Evolutionary conservation across 2,329 filamentous ascomycete species (phyloP).

Genomic region (Botrytis medusae): DNA sequence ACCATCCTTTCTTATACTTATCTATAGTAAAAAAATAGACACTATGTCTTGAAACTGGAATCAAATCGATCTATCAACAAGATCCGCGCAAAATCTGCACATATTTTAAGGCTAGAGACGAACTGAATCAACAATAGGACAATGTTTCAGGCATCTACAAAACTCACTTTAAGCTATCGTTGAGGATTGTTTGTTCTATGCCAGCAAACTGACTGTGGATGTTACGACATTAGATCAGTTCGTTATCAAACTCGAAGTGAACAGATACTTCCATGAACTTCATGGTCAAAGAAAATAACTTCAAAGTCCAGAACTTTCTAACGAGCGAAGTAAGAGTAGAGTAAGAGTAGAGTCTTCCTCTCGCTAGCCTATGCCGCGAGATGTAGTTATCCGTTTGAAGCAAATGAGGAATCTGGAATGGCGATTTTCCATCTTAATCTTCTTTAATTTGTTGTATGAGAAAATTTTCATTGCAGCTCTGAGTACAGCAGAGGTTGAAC

Average conservation of each 20-base stretch:
- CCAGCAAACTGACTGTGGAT: not conserved
- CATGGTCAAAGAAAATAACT: not conserved
- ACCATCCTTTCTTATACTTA: not conserved
- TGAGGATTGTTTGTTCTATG: not conserved
- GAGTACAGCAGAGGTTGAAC: not conserved
- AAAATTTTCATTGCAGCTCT: not conserved
- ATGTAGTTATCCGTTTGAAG: not conserved
- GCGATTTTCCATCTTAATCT: not conserved
- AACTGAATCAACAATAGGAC: not conserved
- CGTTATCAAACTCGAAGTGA: not conserved
- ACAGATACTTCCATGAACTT: not conserved
- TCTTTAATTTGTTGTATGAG: not conserved
- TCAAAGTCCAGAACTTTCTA: not conserved
- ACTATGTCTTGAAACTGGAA: not conserved
- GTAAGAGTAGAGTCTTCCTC: fast-evolving
- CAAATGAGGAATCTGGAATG: not conserved
- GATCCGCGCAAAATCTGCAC: not conserved
- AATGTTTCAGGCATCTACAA: not conserved
- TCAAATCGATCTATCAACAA: not conserved
- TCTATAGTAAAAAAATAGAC: not conserved
- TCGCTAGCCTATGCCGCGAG: not conserved
- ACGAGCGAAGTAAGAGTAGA: not conserved
- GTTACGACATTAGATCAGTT: not conserved
- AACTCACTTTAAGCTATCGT: fast-evolving
- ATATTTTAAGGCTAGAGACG: not conserved